Conservation (phyloP, 257 asterid genomes). For the Vinca minor region DNA sequence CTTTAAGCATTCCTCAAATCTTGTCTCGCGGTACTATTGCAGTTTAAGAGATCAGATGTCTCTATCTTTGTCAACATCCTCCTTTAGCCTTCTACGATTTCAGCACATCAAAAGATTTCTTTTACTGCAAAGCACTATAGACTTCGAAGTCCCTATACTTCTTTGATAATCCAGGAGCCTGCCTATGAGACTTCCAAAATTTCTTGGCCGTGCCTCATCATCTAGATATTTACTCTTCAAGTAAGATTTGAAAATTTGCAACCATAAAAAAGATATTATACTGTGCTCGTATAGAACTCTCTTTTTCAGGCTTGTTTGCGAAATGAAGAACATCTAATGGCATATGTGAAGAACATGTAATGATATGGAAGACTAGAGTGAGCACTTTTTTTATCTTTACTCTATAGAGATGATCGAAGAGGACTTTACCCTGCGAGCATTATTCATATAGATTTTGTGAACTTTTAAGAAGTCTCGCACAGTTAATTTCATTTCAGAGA, state of each 20-base stretch:
- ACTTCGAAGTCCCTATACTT: background rate
- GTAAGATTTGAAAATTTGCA: background rate
- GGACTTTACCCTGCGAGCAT: background rate
- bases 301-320: background rate
- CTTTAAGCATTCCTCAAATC: slow-evolving; percentile 3
- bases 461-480: background rate
- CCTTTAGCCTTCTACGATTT: background rate
- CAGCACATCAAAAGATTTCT: background rate
- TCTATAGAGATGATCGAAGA: background rate
- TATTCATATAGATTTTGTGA: background rate
- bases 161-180: background rate
- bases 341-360: background rate
- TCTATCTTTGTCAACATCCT: background rate
- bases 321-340: background rate
- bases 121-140: background rate
- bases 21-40: background rate
- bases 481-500: background rate
- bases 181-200: background rate
- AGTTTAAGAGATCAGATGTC: background rate
- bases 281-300: background rate
- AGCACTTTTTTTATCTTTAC: background rate
- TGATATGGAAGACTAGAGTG: background rate
- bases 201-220: background rate
- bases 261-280: background rate
- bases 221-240: background rate